A percentile compares a stretch with the other conserved stretches of the same genome.
Evolutionary conservation across 169 alveolate genomes (phyloP).

Genomic region (Perkinsus marinus): DNA sequence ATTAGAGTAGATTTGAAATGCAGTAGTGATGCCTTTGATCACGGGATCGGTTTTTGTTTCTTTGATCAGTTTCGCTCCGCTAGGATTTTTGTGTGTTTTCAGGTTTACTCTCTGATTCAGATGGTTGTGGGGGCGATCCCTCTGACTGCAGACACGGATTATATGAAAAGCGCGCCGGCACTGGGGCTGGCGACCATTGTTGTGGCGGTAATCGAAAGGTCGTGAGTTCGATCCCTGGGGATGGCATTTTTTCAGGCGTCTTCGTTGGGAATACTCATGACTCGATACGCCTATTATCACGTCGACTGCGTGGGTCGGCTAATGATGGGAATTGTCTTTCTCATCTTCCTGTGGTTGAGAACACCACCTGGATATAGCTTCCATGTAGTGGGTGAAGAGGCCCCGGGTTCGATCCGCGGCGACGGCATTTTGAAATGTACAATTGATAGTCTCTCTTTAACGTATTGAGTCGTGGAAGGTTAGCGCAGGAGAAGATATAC

Average conservation of each 20-base stretch:
- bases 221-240: neutral
- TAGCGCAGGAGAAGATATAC: too few relatives aligned
- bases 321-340: neutral
- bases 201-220: neutral
- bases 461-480: too few relatives aligned
- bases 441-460: too few relatives aligned
- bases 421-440: too few relatives aligned
- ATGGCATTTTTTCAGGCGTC: neutral
- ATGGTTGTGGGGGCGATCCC: neutral
- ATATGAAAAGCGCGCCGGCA: neutral
- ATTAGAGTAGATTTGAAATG: too few relatives aligned
- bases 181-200: neutral
- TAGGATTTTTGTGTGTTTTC: neutral
- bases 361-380: neutral
- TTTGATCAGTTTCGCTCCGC: neutral
- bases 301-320: neutral
- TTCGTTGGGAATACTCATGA: neutral
- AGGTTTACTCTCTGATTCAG: neutral
- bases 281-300: neutral
- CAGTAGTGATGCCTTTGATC: too few relatives aligned
- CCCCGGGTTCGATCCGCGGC: neutral
- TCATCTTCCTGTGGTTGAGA: neutral
- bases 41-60: too few relatives aligned
- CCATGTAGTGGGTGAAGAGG: neutral
- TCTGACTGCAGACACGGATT: neutral